Base-by-base conservation (phyloP, 768 basidiomycete species). In the Imleria badia region DNA sequence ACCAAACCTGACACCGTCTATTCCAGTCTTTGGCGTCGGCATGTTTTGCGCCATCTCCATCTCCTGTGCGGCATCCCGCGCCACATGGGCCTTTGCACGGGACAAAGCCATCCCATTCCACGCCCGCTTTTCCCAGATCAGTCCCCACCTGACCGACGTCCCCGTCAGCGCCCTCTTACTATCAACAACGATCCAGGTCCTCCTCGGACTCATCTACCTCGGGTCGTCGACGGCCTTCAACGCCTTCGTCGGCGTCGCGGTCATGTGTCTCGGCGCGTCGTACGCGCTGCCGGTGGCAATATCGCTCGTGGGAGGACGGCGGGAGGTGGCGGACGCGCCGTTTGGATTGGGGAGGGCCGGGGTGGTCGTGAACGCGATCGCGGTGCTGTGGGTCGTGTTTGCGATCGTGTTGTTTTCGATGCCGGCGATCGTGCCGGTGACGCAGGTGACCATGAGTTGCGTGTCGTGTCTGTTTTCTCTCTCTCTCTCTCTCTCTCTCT, bases 1-100 rank as follows among this genome's bases (percentile, higher is more conserved):
- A n/a, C 23, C 15, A 11, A 33, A 20, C 31, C 3, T 30, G 23
- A 46, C 3, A 0, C 7, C 1, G 3, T 13, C 10, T 29, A 47
- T 53, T n/a, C 46, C 51, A 75, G 83, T 86, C 58, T 81, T 84
- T 49, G 80, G 78, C 11, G 70, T 80, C 45, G 77, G 76, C 10
- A 69, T 84, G 56, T 86, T 87, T 70, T 86, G 85, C 50, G 78
- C 82, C 36, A 81, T 87, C 52, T 86, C 86, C 17, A 82, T 83
- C 56, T 80, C 80, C 38, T 85, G 82, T 48, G 85, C 84, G 10
- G 82, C 85, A 35, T 86, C 85, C 13, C 81, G 86, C 17, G 81
- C 82, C 30, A 86, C 85, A 3, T 87, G 85, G 86, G 82, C 82
- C 43, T 87, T 88, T 65, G 81, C 85, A 0, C 77, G 86, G 3